A percentile compares a stretch with the other conserved stretches of the same genome.
Evolutionary conservation across 768 basidiomycete species (phyloP).

Genomic region (Phaffia australis): DNA sequence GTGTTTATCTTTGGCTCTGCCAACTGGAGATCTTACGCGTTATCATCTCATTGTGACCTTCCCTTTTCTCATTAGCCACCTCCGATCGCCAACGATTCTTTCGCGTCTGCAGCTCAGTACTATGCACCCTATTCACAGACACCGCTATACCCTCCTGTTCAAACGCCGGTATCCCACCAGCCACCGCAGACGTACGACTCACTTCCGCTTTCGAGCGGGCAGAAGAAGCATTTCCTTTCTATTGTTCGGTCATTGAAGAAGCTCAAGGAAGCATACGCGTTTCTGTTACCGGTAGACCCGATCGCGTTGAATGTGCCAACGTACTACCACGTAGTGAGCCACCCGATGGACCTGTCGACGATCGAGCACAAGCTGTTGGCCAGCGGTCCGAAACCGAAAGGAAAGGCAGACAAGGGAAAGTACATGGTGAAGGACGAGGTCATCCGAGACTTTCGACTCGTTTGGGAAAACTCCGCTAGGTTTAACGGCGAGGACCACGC

Average conservation of each 20-base stretch:
- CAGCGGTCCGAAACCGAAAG: slow-evolving; percentile 59
- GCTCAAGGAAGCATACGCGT: slow-evolving; percentile 68
- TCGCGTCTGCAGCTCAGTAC: no score
- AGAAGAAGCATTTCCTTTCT: slow-evolving; percentile 68
- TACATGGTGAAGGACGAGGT: slow-evolving; percentile 72
- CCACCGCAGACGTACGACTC: no score
- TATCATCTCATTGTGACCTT: no score
- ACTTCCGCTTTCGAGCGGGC: slow-evolving; percentile 48
- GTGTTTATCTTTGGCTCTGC: no score
- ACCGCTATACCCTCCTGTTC: no score
- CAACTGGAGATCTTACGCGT: no score
- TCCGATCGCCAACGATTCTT: no score
- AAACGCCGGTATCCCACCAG: no score
- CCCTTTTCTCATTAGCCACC: no score
- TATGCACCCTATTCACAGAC: no score
- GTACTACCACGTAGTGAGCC: slow-evolving; percentile 73
- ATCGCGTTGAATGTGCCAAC: slow-evolving; percentile 61
- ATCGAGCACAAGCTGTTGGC: slow-evolving; percentile 68
- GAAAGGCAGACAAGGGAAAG: slow-evolving; percentile 42
- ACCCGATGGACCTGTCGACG: slow-evolving; percentile 88
- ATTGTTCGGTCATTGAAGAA: slow-evolving; percentile 75
- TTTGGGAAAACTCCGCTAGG: slow-evolving; percentile 74
- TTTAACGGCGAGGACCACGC: slow-evolving; percentile 91
- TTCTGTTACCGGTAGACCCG: slow-evolving; percentile 78
- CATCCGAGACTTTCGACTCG: slow-evolving; percentile 67